phyloP scores from a whole-genome alignment of 805 yeast genomes.

The Lipomyces sp. region DNA sequence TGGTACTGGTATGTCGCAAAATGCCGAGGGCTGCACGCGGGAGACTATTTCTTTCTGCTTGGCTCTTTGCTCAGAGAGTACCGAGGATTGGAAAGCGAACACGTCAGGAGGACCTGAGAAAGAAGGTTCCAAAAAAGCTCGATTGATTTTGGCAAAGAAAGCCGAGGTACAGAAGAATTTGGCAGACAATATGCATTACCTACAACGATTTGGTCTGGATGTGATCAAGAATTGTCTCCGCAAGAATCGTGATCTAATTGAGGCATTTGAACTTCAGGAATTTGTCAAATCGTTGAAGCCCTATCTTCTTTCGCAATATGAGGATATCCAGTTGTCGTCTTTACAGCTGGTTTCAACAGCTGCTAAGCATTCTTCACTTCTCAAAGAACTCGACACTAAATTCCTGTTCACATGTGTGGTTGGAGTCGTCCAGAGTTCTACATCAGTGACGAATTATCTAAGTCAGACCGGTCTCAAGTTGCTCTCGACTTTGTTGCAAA shows the following conservation, averaged over 20 bases:
- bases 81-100: slow-evolving; percentile 35
- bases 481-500: slow-evolving; percentile 71
- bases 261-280: slow-evolving; percentile 64
- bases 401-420: slow-evolving; percentile 44
- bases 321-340: slow-evolving; percentile 72
- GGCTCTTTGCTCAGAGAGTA: slow-evolving; percentile 54
- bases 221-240: slow-evolving; percentile 71
- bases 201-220: slow-evolving; percentile 80
- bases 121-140: slow-evolving; percentile 6
- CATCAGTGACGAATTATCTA: slow-evolving; percentile 75
- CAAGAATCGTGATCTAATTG: slow-evolving; percentile 63
- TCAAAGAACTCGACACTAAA: slow-evolving; percentile 48
- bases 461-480: slow-evolving; percentile 80
- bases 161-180: slow-evolving; percentile 58
- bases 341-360: slow-evolving; percentile 45
- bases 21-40: slow-evolving; percentile 59
- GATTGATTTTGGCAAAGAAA: slow-evolving; percentile 50
- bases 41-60: slow-evolving; percentile 72
- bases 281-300: slow-evolving; percentile 74
- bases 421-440: slow-evolving; percentile 70
- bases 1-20: slow-evolving; percentile 77
- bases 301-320: slow-evolving; percentile 68
- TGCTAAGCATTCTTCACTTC: slow-evolving; percentile 57
- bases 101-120: slow-evolving; percentile 44
- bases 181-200: slow-evolving; percentile 59